These are phyloP conservation scores for Aegilops tauschii DNA, from an alignment of 176 grass and related monocot genomes.

Conservation along the genomic window DNA sequence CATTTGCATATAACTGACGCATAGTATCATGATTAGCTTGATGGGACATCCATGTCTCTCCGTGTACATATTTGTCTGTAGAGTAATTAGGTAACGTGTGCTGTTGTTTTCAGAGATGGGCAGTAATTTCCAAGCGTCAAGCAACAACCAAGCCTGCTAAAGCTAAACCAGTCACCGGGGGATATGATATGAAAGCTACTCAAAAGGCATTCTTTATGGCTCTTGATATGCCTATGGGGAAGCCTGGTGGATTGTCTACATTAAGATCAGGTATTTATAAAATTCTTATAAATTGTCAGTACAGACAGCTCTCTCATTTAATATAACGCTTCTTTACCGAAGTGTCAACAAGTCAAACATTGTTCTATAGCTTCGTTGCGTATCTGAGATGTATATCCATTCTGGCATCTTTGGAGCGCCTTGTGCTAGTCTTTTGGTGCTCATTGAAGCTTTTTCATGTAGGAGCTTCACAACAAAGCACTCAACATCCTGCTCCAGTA, in stretches of 20 bases:
- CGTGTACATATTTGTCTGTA: neutral
- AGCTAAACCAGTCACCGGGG: slow-evolving; percentile 29
- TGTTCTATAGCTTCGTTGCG: neutral
- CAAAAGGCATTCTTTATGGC: slow-evolving; percentile 59
- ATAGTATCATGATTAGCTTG: neutral
- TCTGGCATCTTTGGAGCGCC: neutral
- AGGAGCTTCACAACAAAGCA: slow-evolving; percentile 28
- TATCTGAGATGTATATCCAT: neutral
- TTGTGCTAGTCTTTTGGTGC: neutral
- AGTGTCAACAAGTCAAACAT: neutral
- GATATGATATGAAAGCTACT: slow-evolving; percentile 43
- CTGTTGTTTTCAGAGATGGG: slow-evolving; percentile 78
- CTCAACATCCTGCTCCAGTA: slow-evolving; percentile 32
- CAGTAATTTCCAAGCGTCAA: slow-evolving; percentile 57
- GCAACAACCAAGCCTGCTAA: slow-evolving; percentile 31
- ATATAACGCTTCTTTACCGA: neutral
- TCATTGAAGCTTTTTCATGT: slow-evolving; percentile 20
- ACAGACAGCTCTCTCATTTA: neutral
- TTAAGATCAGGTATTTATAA: slow-evolving; percentile 49
- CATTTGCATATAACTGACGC: neutral
- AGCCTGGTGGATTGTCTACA: neutral
- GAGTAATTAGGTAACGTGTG: neutral
- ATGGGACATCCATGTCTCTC: neutral
- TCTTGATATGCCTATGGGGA: slow-evolving; percentile 40
- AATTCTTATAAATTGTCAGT: neutral